Evolutionary conservation across 495 filamentous ascomycete genomes (phyloP), one percentile per base, ranked within the genome.

Genomic region (Xylaria grammica): DNA sequence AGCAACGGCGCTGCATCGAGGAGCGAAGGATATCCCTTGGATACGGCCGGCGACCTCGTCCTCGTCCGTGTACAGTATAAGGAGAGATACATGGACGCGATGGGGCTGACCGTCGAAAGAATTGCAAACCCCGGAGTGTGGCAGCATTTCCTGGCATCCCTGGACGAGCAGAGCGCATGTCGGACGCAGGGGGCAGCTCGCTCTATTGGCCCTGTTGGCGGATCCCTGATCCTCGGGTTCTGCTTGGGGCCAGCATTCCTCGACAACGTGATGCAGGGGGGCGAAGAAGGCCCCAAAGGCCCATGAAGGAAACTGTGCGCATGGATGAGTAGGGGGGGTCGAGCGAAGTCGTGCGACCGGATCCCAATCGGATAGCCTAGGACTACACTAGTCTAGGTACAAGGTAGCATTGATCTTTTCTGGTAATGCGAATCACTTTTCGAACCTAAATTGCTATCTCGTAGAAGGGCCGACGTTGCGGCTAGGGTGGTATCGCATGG

Each of bases 221-320:
- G 58, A 60, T 60, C 58, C 58, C 45, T 60, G 58, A 51, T 60
- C 58, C 45, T 48, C 19, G 56, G 42, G 34, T 34, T 42, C 13
- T 24, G 56, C 56, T n/a, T n/a, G n/a, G n/a, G n/a, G n/a, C n/a
- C n/a, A n/a, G n/a, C 7, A 42, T 46, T 59, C 26, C 46, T 30
- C 22, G 26, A 51, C 40, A 60, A 38, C 32, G 11, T 29, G 45
- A 60, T 60, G 58, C 58, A 59, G 56, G 56, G 56, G 56, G 56
- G 56, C 40, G 56, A 19, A 36, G 27, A 26, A 19, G 56, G 8
- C 42, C 26, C n/a, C n/a, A n/a, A 59, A 59, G 42, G 36, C 27
- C 7, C 8, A 17, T 3, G 40, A 42, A 11, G 13, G 13, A 11
- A 6, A 15, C 7, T 17, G 13, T 17, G 15, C 17, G 3, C 8